Base-by-base conservation (phyloP, 345 rosid genomes). In the Rhodamnia rubescens region DNA sequence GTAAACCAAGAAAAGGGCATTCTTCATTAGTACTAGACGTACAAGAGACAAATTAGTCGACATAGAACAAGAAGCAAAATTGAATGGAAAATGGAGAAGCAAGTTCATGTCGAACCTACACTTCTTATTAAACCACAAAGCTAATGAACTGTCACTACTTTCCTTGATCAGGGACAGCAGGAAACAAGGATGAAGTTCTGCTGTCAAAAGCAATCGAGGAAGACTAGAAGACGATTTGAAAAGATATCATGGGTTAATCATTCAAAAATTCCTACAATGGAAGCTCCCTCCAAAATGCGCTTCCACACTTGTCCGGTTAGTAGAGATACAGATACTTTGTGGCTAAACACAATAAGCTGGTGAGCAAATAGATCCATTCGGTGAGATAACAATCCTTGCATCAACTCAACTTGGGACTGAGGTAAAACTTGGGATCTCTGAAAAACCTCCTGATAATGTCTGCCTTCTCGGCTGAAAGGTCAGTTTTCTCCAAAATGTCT, bases 381-480 rank as follows among this genome's bases (percentile, higher is more conserved):
- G 78, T 69, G 47, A 9, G 80, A 18, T 69, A 18, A 69, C 78
- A 5, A 69, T 69, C 7, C 80, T 56, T 4, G 47, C 81, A 44
- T 90, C 90, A 93, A 85, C 87, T 89, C 92, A 95, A 84, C 90
- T 92, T 95, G 75, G 96, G 94, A 87, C 90, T 55, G 47, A 92
- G 92, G 89, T 95, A 94, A 86, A 94, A 90, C 86, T 95, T 89
- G 20, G 98, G 92, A 87, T 97, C 98, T 85, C 93, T 90, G 89
- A 96, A 95, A 87, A 97, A 96, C 89, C 90, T 91, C 18, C 88
- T 52, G 84, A 97, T 87, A 29, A 32, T 90, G 82, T 92, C 95
- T 47, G 96, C 98, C 89, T 97, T 97, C 49, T 94, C 94, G 32
- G 92, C 89, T 42, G 98, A 97, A 64, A 95, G 98, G 88, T 97